Conservation (phyloP, 345 rosid genomes). For the Brassica carinata region DNA sequence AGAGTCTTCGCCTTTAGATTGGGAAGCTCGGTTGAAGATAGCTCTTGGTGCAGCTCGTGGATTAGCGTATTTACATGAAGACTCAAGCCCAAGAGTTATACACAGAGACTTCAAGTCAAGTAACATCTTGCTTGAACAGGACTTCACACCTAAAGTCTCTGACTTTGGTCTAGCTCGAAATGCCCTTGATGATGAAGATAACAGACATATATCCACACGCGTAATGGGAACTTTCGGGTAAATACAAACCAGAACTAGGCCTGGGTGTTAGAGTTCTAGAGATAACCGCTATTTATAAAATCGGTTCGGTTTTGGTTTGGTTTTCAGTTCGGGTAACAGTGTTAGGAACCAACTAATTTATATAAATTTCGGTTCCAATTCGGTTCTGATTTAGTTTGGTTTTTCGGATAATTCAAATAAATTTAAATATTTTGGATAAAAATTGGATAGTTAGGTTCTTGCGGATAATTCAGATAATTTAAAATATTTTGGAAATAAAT, state of each 20-base stretch:
- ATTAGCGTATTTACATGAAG: constrained; percentile 92
- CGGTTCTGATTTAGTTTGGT: no score
- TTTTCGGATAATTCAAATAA: no score
- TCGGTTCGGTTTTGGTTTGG: neutral
- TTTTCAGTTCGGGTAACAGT: no score
- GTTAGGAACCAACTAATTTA: no score
- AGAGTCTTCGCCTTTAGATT: constrained; percentile 72
- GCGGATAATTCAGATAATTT: no score
- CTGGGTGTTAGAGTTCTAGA: neutral
- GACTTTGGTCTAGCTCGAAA: constrained; percentile 96
- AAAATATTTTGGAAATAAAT: no score
- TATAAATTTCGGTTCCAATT: no score
- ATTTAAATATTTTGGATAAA: no score
- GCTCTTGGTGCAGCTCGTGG: constrained; percentile 45
- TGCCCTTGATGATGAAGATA: constrained; percentile 82
- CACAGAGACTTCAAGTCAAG: constrained; percentile 97
- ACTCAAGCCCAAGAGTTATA: constrained; percentile 90
- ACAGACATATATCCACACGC: constrained; percentile 84
- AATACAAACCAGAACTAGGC: neutral
- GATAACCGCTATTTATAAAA: no score
- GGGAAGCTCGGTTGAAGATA: constrained; percentile 88
- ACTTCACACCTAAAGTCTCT: constrained; percentile 89
- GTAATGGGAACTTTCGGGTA: constrained; percentile 99
- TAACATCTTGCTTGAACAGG: constrained; percentile 89
- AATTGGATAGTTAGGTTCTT: no score